phyloP scores from a whole-genome alignment of 768 basidiomycete genomes.

The Grammothele lineata region DNA sequence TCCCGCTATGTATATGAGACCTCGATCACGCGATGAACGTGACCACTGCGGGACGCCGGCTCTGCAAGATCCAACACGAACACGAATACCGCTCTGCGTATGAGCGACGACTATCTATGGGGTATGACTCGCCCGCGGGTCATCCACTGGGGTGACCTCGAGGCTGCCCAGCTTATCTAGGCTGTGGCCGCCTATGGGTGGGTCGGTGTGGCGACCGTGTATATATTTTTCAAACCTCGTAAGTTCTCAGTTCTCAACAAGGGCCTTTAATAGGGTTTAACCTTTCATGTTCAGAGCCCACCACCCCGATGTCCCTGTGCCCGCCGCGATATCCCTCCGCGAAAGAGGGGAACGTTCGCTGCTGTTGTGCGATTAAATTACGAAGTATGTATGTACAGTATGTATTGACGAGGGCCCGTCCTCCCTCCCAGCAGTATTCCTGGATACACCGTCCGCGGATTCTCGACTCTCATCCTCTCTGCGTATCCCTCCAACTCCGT shows the following conservation, averaged over 20 bases:
- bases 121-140: background rate
- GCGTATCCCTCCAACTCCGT: no score
- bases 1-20: slow-evolving; percentile 12
- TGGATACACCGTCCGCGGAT: no score
- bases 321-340: background rate
- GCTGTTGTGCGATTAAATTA: slow-evolving; percentile 5
- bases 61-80: background rate
- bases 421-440: no score
- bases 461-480: no score
- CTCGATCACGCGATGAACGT: slow-evolving; percentile 2
- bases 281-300: background rate
- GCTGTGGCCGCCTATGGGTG: background rate
- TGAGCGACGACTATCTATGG: background rate
- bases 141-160: background rate
- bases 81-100: background rate
- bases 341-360: background rate
- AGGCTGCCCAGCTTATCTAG: no score
- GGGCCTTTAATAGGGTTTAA: background rate
- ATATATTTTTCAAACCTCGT: slow-evolving; percentile 6
- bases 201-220: slow-evolving; percentile 13
- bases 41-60: slow-evolving; percentile 2
- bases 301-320: background rate
- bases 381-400: slow-evolving; percentile 4
- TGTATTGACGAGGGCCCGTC: no score
- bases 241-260: background rate